A percentile compares a stretch with the other conserved stretches of the same genome.
These are phyloP conservation scores for Phytophthora meadii DNA, from an alignment of 352 stramenopile genomes.

Conservation along the genomic window DNA sequence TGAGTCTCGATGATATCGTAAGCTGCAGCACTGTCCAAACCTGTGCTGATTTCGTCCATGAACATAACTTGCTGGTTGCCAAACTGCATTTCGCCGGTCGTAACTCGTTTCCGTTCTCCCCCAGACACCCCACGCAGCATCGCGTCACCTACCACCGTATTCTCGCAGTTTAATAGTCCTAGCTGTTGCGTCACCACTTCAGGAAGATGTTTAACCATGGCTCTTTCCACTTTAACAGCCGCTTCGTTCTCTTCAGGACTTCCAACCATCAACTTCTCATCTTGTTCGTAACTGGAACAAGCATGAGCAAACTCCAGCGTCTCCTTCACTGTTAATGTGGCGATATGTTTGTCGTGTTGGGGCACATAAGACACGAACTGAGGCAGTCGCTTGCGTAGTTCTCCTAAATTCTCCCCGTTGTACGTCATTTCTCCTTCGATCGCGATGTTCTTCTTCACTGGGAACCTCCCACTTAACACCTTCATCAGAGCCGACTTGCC, in stretches of 20 bases:
- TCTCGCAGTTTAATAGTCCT: slow-evolving; percentile 43
- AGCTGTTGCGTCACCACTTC: slow-evolving; percentile 51
- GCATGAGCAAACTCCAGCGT: slow-evolving; percentile 43
- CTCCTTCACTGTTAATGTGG: slow-evolving; percentile 42
- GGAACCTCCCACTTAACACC: slow-evolving; percentile 42
- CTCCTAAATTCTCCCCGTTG: slow-evolving; percentile 34
- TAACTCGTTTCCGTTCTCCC: slow-evolving; percentile 82
- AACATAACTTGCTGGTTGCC: slow-evolving; percentile 70
- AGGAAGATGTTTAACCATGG: slow-evolving; percentile 42
- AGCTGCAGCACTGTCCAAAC: slow-evolving; percentile 91
- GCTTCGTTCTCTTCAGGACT: slow-evolving; percentile 38
- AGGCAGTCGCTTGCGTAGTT: slow-evolving; percentile 38
- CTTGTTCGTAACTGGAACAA: slow-evolving; percentile 27
- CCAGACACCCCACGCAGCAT: slow-evolving; percentile 71
- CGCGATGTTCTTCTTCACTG: slow-evolving; percentile 37
- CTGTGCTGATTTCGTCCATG: slow-evolving; percentile 93
- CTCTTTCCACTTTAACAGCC: slow-evolving; percentile 24
- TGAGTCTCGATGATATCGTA: slow-evolving; percentile 81
- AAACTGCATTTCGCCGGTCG: slow-evolving; percentile 75
- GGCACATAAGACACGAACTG: slow-evolving; percentile 50
- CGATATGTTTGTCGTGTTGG: slow-evolving; percentile 51
- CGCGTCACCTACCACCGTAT: slow-evolving; percentile 62
- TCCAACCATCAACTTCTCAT: slow-evolving; percentile 30
- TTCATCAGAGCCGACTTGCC: slow-evolving; percentile 33
- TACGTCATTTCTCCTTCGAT: slow-evolving; percentile 43